phyloP scores from a whole-genome alignment of 257 asterid genomes.

The Capsicum baccatum region DNA sequence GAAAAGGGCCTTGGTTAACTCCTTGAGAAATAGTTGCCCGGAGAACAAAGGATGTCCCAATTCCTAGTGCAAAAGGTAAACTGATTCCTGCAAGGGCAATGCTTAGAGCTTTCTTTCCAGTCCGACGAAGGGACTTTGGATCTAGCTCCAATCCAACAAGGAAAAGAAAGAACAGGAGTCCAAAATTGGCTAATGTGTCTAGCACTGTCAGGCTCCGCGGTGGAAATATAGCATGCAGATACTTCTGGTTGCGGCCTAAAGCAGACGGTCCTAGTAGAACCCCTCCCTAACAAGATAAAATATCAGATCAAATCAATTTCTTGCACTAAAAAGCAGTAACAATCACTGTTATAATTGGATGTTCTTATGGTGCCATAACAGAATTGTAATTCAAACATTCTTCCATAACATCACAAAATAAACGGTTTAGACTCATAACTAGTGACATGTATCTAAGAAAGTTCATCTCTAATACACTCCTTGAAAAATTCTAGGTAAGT shows the following conservation, averaged over 20 bases:
- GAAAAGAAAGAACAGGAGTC: conserved; percentile 78
- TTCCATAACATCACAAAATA: background rate
- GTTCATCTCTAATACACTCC: background rate
- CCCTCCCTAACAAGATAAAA: conserved; percentile 63
- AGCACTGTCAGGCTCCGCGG: conserved; percentile 66
- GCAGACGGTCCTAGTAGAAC: conserved; percentile 87
- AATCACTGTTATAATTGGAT: background rate
- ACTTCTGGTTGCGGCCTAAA: conserved; percentile 59
- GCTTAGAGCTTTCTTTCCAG: conserved; percentile 66
- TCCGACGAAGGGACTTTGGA: conserved; percentile 48
- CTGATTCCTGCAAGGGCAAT: conserved; percentile 81
- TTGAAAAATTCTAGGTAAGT: background rate
- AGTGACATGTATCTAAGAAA: background rate
- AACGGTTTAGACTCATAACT: background rate
- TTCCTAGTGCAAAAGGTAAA: conserved; percentile 71
- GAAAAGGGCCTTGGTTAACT: conserved; percentile 52
- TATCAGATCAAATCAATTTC: background rate
- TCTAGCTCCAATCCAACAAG: conserved; percentile 79
- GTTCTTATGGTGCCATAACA: background rate
- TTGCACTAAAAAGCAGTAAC: background rate
- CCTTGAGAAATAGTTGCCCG: conserved; percentile 54
- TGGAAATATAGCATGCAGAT: conserved; percentile 67
- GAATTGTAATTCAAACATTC: background rate
- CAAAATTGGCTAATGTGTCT: conserved; percentile 79
- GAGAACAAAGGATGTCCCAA: conserved; percentile 68